Conservation (phyloP, 441 rosid species). For the Raphanus hybrid region DNA sequence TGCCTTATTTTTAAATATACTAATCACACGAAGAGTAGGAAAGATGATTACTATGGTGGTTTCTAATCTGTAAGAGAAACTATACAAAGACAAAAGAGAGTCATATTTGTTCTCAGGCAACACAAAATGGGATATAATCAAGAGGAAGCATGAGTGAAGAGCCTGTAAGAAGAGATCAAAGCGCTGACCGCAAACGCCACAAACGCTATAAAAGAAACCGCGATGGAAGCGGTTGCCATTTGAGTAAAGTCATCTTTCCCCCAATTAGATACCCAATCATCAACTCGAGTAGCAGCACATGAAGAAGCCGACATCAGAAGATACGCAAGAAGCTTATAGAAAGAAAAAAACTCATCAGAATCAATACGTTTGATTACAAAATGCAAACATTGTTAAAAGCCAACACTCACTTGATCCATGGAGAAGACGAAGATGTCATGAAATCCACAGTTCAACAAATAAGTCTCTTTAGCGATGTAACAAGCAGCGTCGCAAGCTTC, state of each 20-base stretch:
- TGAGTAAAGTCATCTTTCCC: slow-evolving; percentile 93
- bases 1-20: slow-evolving; percentile 23
- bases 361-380: neutral
- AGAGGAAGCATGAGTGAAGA: slow-evolving; percentile 48
- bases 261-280: slow-evolving; percentile 97
- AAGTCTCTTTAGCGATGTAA: slow-evolving; percentile 55
- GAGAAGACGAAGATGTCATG: slow-evolving; percentile 68
- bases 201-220: slow-evolving; percentile 81
- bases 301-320: slow-evolving; percentile 90
- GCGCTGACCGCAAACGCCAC: slow-evolving; percentile 79
- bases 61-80: slow-evolving; percentile 29
- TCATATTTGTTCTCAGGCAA: no score
- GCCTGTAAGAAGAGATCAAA: slow-evolving; percentile 70
- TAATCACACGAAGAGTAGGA: slow-evolving; percentile 20
- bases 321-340: slow-evolving; percentile 70
- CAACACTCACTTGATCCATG: slow-evolving; percentile 80
- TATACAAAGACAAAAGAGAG: slow-evolving; percentile 31
- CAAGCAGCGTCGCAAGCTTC: slow-evolving; percentile 74
- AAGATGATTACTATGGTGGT: no score
- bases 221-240: slow-evolving; percentile 89
- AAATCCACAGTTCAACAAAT: slow-evolving; percentile 54
- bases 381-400: neutral
- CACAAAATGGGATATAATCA: slow-evolving; percentile 32
- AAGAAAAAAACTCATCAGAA: neutral
- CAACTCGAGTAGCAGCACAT: slow-evolving; percentile 86